Percentiles rank a stretch among this genome's conserved stretches.
Conservation (phyloP, 2,329 filamentous ascomycete genomes). For the Pseudogymnoascus destructans region DNA sequence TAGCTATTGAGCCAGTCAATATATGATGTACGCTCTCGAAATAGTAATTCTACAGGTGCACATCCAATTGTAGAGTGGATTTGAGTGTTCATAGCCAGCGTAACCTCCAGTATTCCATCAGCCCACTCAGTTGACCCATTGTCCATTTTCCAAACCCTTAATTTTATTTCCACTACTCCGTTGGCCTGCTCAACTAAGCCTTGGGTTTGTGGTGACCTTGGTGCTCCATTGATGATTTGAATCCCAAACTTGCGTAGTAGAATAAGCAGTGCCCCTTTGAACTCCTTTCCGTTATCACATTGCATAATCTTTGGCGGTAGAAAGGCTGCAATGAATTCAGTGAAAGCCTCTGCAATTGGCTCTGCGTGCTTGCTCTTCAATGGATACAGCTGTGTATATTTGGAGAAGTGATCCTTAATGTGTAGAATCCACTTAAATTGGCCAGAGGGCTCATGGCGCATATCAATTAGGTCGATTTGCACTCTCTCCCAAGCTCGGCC, state of each 20-base stretch:
- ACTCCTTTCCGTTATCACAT: constrained; percentile 16
- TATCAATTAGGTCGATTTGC: constrained; percentile 17
- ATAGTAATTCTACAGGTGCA: background rate
- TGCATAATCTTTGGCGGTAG: constrained; percentile 14
- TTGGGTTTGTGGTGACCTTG: constrained; percentile 14
- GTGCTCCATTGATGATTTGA: constrained; percentile 14
- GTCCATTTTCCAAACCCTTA: constrained; percentile 13
- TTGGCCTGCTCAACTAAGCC: constrained; percentile 18
- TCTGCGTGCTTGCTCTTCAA: constrained; percentile 13
- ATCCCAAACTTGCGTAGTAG: constrained; percentile 13
- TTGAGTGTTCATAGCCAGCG: constrained; percentile 11
- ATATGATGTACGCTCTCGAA: background rate
- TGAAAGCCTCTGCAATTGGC: constrained; percentile 11
- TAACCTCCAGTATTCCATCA: constrained; percentile 2
- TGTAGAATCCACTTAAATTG: constrained; percentile 16
- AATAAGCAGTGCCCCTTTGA: constrained; percentile 14
- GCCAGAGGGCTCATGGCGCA: constrained; percentile 12
- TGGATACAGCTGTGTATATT: constrained; percentile 14
- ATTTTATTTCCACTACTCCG: constrained; percentile 13
- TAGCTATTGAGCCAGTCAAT: background rate
- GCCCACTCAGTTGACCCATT: constrained; percentile 10
- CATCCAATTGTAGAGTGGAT: constrained; percentile 9
- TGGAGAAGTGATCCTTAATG: constrained; percentile 17
- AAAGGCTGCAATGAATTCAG: constrained; percentile 11
- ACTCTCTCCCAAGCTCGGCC: constrained; percentile 5